These are phyloP conservation scores for Solanum habrochaites DNA, from an alignment of 257 asterid species.

Conservation along the genomic window DNA sequence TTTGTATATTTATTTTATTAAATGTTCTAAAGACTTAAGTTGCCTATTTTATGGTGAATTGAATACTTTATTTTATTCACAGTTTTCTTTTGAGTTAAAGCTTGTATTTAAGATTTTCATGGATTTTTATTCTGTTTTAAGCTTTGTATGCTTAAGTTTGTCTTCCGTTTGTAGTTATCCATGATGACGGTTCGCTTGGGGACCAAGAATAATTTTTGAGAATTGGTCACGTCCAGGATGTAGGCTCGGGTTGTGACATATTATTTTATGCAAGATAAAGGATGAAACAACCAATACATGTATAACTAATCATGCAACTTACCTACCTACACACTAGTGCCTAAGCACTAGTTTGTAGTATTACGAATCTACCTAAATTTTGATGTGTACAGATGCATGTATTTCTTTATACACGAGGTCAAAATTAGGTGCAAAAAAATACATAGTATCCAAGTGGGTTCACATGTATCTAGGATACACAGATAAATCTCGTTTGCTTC, in stretches of 20 bases:
- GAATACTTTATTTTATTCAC: too few relatives aligned
- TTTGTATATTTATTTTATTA: too few relatives aligned
- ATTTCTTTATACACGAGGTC: neutral
- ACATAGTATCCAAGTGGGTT: neutral
- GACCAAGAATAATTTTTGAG: rapidly evolving
- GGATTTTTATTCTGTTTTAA: too few relatives aligned
- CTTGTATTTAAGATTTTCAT: too few relatives aligned
- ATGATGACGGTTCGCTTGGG: too few relatives aligned
- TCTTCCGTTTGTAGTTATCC: too few relatives aligned
- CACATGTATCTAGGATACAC: too few relatives aligned
- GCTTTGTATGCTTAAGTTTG: too few relatives aligned
- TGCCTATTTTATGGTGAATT: too few relatives aligned
- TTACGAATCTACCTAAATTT: neutral
- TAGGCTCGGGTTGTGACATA: too few relatives aligned
- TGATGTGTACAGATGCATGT: neutral
- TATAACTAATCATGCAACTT: neutral
- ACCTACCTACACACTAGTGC: neutral
- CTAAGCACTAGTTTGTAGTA: neutral
- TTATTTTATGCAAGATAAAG: neutral
- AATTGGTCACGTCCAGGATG: rapidly evolving
- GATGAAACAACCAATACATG: neutral
- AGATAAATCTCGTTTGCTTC: neutral
- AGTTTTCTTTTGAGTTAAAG: too few relatives aligned
- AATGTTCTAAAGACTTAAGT: too few relatives aligned
- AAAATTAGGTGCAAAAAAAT: neutral